Conservation (phyloP, 345 rosid genomes). For the Pseudoturritis turrita region DNA sequence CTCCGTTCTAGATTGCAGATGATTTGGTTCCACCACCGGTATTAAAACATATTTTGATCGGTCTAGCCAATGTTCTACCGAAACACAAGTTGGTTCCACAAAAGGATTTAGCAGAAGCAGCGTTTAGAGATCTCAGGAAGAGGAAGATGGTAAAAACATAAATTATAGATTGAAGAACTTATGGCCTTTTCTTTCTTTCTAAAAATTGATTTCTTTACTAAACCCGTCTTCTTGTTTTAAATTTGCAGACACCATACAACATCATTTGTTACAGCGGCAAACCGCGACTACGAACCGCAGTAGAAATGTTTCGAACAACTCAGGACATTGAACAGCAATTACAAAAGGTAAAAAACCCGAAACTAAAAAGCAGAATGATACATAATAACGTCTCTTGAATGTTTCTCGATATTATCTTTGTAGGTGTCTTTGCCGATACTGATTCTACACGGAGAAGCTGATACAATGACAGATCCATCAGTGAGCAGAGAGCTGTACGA, state of each 20-base stretch:
- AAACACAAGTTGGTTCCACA: constrained; percentile 83
- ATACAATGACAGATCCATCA: constrained; percentile 77
- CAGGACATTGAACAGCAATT: constrained; percentile 64
- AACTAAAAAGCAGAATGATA: neutral
- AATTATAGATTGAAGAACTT: neutral
- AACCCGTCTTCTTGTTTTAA: neutral
- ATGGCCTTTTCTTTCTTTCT: neutral
- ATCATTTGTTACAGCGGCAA: constrained; percentile 73
- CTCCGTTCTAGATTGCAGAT: constrained; percentile 69
- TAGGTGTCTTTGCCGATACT: constrained; percentile 81
- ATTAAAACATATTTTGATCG: constrained; percentile 57
- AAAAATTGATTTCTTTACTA: neutral
- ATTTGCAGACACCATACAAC: constrained; percentile 60
- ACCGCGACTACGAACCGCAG: constrained; percentile 70
- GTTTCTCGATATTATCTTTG: neutral
- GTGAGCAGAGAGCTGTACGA: constrained; percentile 78
- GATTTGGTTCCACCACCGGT: constrained; percentile 70
- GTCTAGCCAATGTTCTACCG: constrained; percentile 69
- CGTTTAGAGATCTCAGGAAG: constrained; percentile 62
- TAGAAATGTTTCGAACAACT: constrained; percentile 74
- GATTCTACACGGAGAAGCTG: constrained; percentile 86
- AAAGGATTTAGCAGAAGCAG: constrained; percentile 77
- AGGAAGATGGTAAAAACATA: constrained; percentile 46
- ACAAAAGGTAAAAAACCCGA: constrained; percentile 38
- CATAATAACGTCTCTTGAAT: neutral